Conservation (phyloP, 805 yeast species). For the Yarrowia sp. region DNA sequence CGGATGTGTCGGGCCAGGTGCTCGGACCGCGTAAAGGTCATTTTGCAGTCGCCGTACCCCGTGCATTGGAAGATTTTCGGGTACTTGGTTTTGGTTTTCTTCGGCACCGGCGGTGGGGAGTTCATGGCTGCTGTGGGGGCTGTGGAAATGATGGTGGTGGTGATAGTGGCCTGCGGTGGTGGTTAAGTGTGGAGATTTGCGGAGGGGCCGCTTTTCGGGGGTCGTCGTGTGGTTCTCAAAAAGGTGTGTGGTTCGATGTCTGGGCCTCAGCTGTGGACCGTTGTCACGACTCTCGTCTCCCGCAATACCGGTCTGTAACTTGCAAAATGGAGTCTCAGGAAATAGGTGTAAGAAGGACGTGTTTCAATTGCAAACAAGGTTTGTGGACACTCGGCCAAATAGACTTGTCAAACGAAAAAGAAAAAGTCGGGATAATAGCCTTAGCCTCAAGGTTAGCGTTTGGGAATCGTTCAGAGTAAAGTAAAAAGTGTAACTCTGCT, state of each 20-base stretch:
- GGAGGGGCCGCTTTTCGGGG: background rate
- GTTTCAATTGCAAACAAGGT: conserved; percentile 26
- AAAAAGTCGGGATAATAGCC: background rate
- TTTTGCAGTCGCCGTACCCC: conserved; percentile 80
- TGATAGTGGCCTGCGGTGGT: background rate
- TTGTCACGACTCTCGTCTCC: conserved; percentile 7
- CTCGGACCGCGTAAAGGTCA: conserved; percentile 89
- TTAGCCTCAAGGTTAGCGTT: background rate
- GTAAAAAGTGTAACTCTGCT: conserved; percentile 2
- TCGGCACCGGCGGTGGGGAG: conserved; percentile 28
- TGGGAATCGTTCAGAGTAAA: conserved; percentile 2
- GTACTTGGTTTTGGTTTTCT: conserved; percentile 36
- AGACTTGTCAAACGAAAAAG: conserved; percentile 14
- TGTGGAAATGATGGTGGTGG: background rate
- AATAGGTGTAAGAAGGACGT: conserved; percentile 20
- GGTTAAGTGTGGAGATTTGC: no score
- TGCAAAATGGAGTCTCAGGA: background rate
- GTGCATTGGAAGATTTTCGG: conserved; percentile 71
- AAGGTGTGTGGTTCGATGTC: background rate
- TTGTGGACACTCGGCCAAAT: conserved; percentile 21
- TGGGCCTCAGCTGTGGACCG: background rate
- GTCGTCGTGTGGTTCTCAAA: background rate
- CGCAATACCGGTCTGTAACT: conserved; percentile 16
- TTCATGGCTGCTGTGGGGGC: background rate
- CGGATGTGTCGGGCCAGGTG: conserved; percentile 90